These are phyloP conservation scores for Stephanodiscus triporus DNA, from an alignment of 108 stramenopile genomes.

Conservation along the genomic window DNA sequence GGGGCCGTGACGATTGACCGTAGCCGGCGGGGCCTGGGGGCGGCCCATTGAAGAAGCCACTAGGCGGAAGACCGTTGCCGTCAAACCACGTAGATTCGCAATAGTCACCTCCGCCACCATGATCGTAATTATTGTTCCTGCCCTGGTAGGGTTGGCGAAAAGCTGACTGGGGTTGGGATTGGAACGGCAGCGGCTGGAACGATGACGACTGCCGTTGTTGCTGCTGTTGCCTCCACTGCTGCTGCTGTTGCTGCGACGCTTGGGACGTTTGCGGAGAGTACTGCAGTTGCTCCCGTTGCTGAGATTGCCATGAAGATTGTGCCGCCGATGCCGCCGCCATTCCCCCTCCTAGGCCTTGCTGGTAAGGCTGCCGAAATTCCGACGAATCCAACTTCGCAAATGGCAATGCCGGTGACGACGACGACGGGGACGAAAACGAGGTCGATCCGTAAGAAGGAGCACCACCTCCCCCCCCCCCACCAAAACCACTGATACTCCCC, in stretches of 20 bases:
- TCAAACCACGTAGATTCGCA: neutral
- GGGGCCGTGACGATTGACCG: neutral
- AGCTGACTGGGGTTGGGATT: neutral
- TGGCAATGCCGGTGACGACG: neutral
- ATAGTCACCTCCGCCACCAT: neutral
- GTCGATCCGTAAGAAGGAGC: neutral
- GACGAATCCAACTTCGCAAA: neutral
- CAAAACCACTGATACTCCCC: neutral
- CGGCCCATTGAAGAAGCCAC: neutral
- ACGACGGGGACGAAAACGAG: neutral
- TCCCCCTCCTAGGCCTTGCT: neutral
- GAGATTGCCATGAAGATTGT: neutral
- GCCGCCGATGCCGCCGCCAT: neutral
- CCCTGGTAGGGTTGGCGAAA: conserved; percentile 7
- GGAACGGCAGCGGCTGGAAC: conserved; percentile 12
- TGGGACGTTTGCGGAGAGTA: neutral
- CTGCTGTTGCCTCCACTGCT: neutral
- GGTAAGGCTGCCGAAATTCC: conserved; percentile 7
- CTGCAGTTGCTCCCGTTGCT: neutral
- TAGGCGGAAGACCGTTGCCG: neutral
- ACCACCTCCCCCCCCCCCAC: neutral
- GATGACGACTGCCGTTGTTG: neutral
- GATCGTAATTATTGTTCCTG: neutral
- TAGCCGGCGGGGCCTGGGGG: neutral
- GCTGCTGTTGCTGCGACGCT: neutral